Conservation (phyloP, 768 basidiomycete species). For the Russula compacta region DNA sequence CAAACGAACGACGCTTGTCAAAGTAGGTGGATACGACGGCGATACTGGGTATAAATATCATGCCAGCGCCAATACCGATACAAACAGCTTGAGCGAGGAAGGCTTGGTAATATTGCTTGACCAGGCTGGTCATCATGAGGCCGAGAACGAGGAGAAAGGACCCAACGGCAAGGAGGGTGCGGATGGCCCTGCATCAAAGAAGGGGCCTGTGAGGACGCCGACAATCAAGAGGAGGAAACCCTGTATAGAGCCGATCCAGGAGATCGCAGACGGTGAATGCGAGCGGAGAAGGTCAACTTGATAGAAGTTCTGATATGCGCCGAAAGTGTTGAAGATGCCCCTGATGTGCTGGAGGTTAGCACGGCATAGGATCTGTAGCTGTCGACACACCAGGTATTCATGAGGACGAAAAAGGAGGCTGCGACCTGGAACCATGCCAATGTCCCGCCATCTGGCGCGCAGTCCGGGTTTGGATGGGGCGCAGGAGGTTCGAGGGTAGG, state of each 20-base stretch:
- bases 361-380: too few relatives aligned
- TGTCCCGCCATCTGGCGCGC: constrained; percentile 9
- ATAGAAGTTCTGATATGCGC: constrained; percentile 19
- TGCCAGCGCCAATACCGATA: constrained; percentile 34
- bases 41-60: constrained; percentile 37
- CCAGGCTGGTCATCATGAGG: constrained; percentile 18
- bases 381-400: constrained; percentile 17
- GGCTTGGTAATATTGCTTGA: constrained; percentile 26
- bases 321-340: constrained; percentile 21
- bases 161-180: constrained; percentile 15
- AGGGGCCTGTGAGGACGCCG: constrained; percentile 13
- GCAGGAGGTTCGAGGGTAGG: neutral
- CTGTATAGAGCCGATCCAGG: constrained; percentile 22
- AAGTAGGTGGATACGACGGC: constrained; percentile 40
- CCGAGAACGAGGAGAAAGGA: constrained; percentile 20
- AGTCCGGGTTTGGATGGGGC: neutral
- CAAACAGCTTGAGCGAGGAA: constrained; percentile 40
- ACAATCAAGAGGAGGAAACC: constrained; percentile 16
- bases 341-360: neutral
- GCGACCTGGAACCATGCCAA: constrained; percentile 19
- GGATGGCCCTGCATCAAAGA: constrained; percentile 21
- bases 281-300: constrained; percentile 7
- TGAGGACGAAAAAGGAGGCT: constrained; percentile 17
- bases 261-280: constrained; percentile 15
- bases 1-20: constrained; percentile 31